phyloP scores from a whole-genome alignment of 2,329 filamentous ascomycete genomes.

The Epichloe hybrida region DNA sequence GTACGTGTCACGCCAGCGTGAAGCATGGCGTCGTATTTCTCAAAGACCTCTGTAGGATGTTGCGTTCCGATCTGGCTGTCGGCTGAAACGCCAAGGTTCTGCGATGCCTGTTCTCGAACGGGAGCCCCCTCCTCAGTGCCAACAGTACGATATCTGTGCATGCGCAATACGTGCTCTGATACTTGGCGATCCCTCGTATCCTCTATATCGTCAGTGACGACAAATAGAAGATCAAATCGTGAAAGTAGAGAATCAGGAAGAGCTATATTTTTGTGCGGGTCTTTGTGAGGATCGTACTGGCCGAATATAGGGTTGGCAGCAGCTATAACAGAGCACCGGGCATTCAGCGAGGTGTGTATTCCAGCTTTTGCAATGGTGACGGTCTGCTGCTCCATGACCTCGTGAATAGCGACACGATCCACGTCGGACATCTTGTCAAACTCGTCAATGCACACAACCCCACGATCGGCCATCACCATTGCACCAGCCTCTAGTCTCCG shows the following conservation, averaged over 20 bases:
- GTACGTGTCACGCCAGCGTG: constrained; percentile 79
- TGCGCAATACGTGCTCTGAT: constrained; percentile 91
- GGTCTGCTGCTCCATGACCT: constrained; percentile 99
- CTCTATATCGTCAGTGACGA: constrained; percentile 96
- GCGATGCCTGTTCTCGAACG: constrained; percentile 73
- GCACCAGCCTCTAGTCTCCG: constrained; percentile 89
- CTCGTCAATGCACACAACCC: constrained; percentile 97
- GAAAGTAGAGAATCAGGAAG: constrained; percentile 91
- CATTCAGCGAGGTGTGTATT: constrained; percentile 94
- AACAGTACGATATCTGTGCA: constrained; percentile 89
- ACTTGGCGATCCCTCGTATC: constrained; percentile 81
- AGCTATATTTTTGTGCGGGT: constrained; percentile 96
- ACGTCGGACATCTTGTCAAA: constrained; percentile 99
- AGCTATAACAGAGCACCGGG: constrained; percentile 89
- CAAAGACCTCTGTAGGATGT: constrained; percentile 73
- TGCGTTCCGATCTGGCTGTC: constrained; percentile 63
- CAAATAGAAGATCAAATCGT: constrained; percentile 95
- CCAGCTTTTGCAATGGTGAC: constrained; percentile 98
- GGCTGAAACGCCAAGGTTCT: constrained; percentile 76
- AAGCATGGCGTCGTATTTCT: constrained; percentile 93
- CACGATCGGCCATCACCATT: constrained; percentile 95
- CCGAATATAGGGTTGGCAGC: constrained; percentile 96
- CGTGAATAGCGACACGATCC: constrained; percentile 94
- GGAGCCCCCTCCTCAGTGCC: constrained; percentile 85
- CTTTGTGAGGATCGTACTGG: constrained; percentile 96